These are phyloP conservation scores for Candida smagusa DNA, from an alignment of 1,139 yeast genomes.

Conservation along the genomic window DNA sequence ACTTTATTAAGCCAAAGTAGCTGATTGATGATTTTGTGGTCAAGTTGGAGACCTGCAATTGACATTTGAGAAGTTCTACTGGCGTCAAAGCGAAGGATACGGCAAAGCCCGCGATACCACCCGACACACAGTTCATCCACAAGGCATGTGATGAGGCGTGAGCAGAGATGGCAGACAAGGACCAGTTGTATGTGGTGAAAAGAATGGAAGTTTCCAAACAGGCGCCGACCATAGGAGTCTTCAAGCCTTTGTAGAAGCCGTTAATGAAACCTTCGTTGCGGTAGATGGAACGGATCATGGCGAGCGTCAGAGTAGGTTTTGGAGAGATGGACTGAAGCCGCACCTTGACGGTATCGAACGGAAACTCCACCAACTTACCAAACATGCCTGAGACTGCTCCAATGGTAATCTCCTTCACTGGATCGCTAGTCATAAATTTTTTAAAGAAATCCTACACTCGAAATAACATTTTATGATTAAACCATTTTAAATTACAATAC, in stretches of 20 bases:
- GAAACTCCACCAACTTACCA: slow-evolving; percentile 85
- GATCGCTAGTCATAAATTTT: slow-evolving; percentile 14
- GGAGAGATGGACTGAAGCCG: slow-evolving; percentile 62
- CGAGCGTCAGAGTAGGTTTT: slow-evolving; percentile 41
- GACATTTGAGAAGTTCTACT: slow-evolving; percentile 82
- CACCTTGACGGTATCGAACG: slow-evolving; percentile 90
- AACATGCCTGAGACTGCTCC: slow-evolving; percentile 71
- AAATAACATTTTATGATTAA: slow-evolving; percentile 5
- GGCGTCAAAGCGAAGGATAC: slow-evolving; percentile 89
- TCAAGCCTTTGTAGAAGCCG: slow-evolving; percentile 58
- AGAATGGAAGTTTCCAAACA: slow-evolving; percentile 79
- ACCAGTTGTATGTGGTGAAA: slow-evolving; percentile 57
- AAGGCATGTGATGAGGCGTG: slow-evolving; percentile 22
- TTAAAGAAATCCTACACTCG: background rate
- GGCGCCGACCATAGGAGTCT: slow-evolving; percentile 84
- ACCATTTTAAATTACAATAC: slow-evolving; percentile 16
- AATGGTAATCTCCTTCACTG: slow-evolving; percentile 35
- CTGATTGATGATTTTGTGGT: slow-evolving; percentile 15
- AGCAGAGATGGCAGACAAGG: slow-evolving; percentile 29
- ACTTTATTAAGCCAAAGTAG: slow-evolving; percentile 36
- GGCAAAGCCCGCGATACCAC: slow-evolving; percentile 78
- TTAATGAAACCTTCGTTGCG: slow-evolving; percentile 59
- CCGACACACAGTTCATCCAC: slow-evolving; percentile 52
- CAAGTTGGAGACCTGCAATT: slow-evolving; percentile 72
- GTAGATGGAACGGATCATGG: slow-evolving; percentile 61